Evolutionary conservation across 257 asterid species (phyloP).

Genomic region (Solanum paucissectum): DNA sequence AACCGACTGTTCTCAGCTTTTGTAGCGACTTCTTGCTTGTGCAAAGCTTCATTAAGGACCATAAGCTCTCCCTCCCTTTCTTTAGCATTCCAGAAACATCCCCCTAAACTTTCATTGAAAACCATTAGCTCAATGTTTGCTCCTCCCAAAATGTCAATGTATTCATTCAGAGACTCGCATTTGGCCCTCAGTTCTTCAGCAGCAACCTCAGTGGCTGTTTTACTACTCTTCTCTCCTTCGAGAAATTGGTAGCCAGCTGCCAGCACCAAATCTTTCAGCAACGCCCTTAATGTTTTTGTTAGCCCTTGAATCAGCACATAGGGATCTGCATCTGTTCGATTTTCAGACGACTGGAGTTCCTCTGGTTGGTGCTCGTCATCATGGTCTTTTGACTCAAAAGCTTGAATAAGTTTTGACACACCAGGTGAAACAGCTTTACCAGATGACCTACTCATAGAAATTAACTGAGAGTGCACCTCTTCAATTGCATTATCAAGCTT

Average conservation of each 20-base stretch:
- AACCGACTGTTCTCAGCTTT: slow-evolving; percentile 50
- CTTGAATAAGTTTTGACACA: slow-evolving; percentile 79
- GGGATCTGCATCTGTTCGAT: slow-evolving; percentile 30
- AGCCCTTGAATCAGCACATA: slow-evolving; percentile 32
- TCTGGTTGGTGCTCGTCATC: slow-evolving; percentile 44
- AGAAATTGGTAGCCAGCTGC: slow-evolving; percentile 43
- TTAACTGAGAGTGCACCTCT: slow-evolving; percentile 34
- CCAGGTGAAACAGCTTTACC: slow-evolving; percentile 43
- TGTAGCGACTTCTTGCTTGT: slow-evolving; percentile 41
- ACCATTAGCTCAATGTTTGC: slow-evolving; percentile 64
- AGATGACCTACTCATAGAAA: slow-evolving; percentile 37
- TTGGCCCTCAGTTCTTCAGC: slow-evolving; percentile 22
- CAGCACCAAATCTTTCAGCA: slow-evolving; percentile 37
- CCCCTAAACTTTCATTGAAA: slow-evolving; percentile 54
- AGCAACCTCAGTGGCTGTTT: slow-evolving; percentile 26
- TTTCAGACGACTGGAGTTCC: slow-evolving; percentile 26
- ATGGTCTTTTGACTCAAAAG: slow-evolving; percentile 59
- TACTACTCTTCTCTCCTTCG: slow-evolving; percentile 32
- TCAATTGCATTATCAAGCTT: slow-evolving; percentile 67
- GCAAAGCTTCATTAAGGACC: slow-evolving; percentile 32
- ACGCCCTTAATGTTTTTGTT: slow-evolving; percentile 20
- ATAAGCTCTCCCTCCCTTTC: slow-evolving; percentile 49
- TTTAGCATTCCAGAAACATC: slow-evolving; percentile 22
- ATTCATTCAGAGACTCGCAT: slow-evolving; percentile 34
- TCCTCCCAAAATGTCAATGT: slow-evolving; percentile 47